phyloP scores from a whole-genome alignment of 306 rosid species.

The Inga leiocalycina region DNA sequence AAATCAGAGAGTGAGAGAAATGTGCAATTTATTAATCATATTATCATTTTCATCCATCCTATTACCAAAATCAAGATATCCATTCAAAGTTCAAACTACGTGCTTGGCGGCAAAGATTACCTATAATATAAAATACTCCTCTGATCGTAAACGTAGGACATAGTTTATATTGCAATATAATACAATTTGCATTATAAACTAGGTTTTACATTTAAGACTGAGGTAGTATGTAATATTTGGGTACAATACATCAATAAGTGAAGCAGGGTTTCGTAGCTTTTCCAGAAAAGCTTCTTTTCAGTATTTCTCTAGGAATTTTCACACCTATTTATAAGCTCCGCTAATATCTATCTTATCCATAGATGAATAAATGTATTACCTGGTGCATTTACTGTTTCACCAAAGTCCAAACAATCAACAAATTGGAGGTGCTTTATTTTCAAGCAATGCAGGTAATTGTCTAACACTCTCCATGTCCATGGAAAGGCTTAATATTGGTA shows the following conservation, averaged over 20 bases:
- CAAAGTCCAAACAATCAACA: neutral
- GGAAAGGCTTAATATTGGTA: conserved; percentile 60
- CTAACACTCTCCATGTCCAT: conserved; percentile 51
- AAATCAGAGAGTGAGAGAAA: neutral
- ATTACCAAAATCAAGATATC: neutral
- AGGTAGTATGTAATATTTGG: neutral
- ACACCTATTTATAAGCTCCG: conserved; percentile 36
- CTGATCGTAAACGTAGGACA: no score
- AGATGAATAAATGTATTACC: neutral
- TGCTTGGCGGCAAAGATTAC: neutral
- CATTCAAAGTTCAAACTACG: neutral
- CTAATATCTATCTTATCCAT: conserved; percentile 22
- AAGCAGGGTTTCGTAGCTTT: neutral
- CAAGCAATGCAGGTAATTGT: conserved; percentile 51
- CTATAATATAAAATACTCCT: neutral
- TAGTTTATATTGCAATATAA: no score
- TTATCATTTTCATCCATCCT: neutral
- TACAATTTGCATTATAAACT: no score
- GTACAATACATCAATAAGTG: neutral
- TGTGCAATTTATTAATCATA: neutral
- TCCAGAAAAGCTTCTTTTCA: neutral
- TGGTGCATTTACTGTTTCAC: neutral
- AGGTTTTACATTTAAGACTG: no score
- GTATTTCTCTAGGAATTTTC: neutral
- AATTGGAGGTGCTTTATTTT: neutral